A percentile compares a stretch with the other conserved stretches of the same genome.
These are phyloP conservation scores for Scedosporium dehoogii DNA, from an alignment of 2,329 filamentous ascomycete species.

Conservation along the genomic window DNA sequence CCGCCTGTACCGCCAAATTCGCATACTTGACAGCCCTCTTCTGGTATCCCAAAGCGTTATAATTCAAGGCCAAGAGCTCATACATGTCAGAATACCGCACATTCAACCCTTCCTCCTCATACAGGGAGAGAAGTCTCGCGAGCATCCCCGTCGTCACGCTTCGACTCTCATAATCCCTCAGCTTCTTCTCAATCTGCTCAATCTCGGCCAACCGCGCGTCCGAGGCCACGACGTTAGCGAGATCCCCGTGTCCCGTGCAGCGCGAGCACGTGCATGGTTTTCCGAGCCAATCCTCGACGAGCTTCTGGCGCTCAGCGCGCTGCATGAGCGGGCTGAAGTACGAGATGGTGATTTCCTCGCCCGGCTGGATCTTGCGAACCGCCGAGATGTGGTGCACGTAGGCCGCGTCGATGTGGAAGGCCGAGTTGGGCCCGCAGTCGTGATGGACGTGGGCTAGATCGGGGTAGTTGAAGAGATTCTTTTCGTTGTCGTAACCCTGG, in stretches of 20 bases:
- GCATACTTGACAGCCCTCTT: constrained; percentile 29
- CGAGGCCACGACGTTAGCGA: constrained; percentile 18
- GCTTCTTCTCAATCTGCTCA: constrained; percentile 12
- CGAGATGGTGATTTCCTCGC: constrained; percentile 32
- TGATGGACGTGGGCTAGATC: constrained; percentile 14
- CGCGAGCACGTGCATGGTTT: constrained; percentile 25
- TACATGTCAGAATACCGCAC: constrained; percentile 24
- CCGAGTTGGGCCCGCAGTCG: constrained; percentile 33
- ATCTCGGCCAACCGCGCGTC: constrained; percentile 28
- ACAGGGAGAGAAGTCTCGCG: constrained; percentile 27
- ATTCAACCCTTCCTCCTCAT: constrained; percentile 29
- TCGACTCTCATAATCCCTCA: constrained; percentile 1
- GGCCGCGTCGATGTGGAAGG: constrained; percentile 30
- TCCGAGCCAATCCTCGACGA: constrained; percentile 28
- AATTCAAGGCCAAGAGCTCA: constrained; percentile 26
- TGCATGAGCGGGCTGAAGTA: constrained; percentile 26
- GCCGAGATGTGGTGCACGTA: constrained; percentile 29
- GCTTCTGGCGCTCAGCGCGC: constrained; percentile 16
- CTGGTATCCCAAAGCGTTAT: constrained; percentile 27
- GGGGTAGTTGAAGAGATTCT: constrained; percentile 5
- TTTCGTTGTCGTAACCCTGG: constrained; percentile 2
- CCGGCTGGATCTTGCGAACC: constrained; percentile 26
- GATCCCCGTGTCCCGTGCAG: constrained; percentile 20
- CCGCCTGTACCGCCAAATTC: constrained; percentile 24
- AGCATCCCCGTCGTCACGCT: constrained; percentile 21